Evolutionary conservation across 1,284 basidiomycete genomes (phyloP).

Genomic region (Malassezia arunalokei): DNA sequence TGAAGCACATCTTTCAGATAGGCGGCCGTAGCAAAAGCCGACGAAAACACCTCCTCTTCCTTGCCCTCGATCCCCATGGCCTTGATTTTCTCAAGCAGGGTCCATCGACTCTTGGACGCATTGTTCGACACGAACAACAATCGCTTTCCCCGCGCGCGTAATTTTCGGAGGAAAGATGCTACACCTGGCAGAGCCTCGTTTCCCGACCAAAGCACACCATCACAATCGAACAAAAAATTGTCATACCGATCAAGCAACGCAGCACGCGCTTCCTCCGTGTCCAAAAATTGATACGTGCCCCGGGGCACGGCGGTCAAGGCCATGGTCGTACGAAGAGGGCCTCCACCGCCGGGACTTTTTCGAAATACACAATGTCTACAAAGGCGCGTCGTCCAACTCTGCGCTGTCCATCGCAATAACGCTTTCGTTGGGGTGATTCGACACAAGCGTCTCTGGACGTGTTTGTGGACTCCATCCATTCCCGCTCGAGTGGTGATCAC

Average conservation of each 20-base stretch:
- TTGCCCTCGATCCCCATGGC: conserved; percentile 67
- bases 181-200: conserved; percentile 48
- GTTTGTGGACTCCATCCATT: conserved; percentile 7
- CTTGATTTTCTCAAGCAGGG: conserved; percentile 82
- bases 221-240: conserved; percentile 56
- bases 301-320: background rate
- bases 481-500: conserved; percentile 20
- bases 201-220: conserved; percentile 76
- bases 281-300: conserved; percentile 23
- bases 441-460: background rate
- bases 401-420: conserved; percentile 11
- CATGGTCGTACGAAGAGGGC: background rate
- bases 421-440: conserved; percentile 1
- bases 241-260: conserved; percentile 31
- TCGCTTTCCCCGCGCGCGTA: conserved; percentile 58
- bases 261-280: conserved; percentile 20
- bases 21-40: conserved; percentile 81
- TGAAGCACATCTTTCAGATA: conserved; percentile 81
- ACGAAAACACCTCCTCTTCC: conserved; percentile 88
- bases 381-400: conserved; percentile 1
- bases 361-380: background rate
- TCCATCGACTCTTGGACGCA: conserved; percentile 78
- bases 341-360: background rate
- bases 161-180: conserved; percentile 47
- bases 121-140: conserved; percentile 95